Evolutionary conservation across 2,329 filamentous ascomycete genomes (phyloP).

Genomic region (Epichloe glyceriae): DNA sequence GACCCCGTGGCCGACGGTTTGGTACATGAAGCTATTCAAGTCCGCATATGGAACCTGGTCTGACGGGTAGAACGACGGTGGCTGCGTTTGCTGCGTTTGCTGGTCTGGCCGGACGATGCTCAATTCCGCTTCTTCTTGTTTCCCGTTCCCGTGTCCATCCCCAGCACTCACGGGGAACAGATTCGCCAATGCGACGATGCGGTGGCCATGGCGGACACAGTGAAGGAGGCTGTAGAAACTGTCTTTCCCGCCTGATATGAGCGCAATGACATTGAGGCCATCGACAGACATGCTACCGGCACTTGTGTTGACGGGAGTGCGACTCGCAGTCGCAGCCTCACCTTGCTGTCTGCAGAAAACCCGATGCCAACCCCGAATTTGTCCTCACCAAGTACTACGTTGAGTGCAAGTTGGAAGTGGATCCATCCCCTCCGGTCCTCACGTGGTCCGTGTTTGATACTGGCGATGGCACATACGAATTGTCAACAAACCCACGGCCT

Average conservation of each 20-base stretch:
- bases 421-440: not conserved
- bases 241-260: slow-evolving; percentile 95
- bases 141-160: not conserved
- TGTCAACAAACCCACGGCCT: too few species aligned
- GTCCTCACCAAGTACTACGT: not conserved
- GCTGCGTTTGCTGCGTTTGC: slow-evolving; percentile 1
- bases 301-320: too few species aligned
- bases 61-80: not conserved
- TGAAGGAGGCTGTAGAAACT: slow-evolving; percentile 90
- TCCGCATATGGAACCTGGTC: slow-evolving; percentile 30
- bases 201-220: slow-evolving; percentile 75
- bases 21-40: slow-evolving; percentile 98
- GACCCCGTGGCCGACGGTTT: slow-evolving; percentile 82
- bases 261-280: slow-evolving; percentile 65
- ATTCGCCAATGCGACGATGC: slow-evolving; percentile 79
- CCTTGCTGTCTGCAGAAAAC: not conserved
- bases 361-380: not conserved
- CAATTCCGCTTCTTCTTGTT: not conserved
- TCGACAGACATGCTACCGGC: slow-evolving; percentile 25
- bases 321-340: not conserved
- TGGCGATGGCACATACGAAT: too few species aligned
- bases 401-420: not conserved
- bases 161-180: slow-evolving; percentile 41
- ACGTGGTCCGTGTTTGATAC: not conserved
- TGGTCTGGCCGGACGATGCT: slow-evolving; percentile 10